A percentile compares a stretch with the other conserved stretches of the same genome.
phyloP scores from a whole-genome alignment of 2,329 filamentous ascomycete genomes.

The Clathrospora elynae region DNA sequence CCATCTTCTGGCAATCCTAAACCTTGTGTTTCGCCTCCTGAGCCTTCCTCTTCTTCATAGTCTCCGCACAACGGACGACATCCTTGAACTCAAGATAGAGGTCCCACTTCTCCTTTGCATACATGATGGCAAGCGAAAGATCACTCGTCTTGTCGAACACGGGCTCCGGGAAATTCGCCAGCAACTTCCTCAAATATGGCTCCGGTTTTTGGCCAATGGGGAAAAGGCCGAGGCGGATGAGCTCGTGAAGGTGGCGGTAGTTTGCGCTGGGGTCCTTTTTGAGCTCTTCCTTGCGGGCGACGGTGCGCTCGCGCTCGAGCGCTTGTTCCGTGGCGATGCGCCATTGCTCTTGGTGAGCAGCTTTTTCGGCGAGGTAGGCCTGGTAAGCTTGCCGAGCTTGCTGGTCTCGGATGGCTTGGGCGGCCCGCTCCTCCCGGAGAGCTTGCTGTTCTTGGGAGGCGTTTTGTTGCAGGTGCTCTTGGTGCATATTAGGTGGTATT shows the following conservation, averaged over 20 bases:
- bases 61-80: neutral
- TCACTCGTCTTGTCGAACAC: conserved; percentile 10
- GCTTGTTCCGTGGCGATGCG: neutral
- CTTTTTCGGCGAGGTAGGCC: too few relatives aligned
- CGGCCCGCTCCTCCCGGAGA: too few relatives aligned
- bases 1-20: too few relatives aligned
- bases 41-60: conserved; percentile 2
- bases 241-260: conserved; percentile 17
- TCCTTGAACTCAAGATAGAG: conserved; percentile 8
- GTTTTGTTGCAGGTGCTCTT: too few relatives aligned
- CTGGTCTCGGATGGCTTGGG: too few relatives aligned
- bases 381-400: too few relatives aligned
- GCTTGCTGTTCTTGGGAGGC: too few relatives aligned
- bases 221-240: too few relatives aligned
- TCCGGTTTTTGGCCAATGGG: too few relatives aligned
- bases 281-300: conserved; percentile 7
- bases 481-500: too few relatives aligned
- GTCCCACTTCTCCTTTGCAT: conserved; percentile 21
- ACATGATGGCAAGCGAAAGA: conserved; percentile 13
- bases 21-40: neutral
- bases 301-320: conserved; percentile 3
- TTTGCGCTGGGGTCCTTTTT: conserved; percentile 9
- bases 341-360: neutral
- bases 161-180: conserved; percentile 18
- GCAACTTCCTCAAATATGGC: conserved; percentile 7